phyloP scores from a whole-genome alignment of 129 eudicot species.

The Flaveria trinervia region DNA sequence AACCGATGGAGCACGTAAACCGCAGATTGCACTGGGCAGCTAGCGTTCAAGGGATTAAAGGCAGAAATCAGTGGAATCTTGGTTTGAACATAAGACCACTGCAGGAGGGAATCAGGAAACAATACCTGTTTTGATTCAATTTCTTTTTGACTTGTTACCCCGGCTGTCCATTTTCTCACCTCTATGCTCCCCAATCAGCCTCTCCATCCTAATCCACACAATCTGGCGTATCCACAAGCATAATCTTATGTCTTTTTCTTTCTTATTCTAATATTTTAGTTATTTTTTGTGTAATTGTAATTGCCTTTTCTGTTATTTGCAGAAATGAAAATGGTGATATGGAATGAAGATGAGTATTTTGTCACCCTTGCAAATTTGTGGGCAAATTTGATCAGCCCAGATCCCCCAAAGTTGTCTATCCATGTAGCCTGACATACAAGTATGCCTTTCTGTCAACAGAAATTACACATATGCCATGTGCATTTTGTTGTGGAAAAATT shows the following conservation, averaged over 20 bases:
- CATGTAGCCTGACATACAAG: constrained; percentile 40
- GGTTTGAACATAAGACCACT: neutral
- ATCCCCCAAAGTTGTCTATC: constrained; percentile 66
- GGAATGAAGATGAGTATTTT: constrained; percentile 63
- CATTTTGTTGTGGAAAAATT: neutral
- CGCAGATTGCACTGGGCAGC: too few species aligned
- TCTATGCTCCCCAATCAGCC: neutral
- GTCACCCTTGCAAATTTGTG: constrained; percentile 73
- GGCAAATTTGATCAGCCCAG: constrained; percentile 70
- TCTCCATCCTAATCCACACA: neutral
- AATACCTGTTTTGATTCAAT: neutral
- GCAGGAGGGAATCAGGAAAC: neutral
- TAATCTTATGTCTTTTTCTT: neutral
- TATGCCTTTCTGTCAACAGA: neutral
- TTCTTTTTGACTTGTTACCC: neutral
- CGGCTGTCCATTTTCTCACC: neutral
- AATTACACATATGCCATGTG: neutral
- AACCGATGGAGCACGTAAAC: too few species aligned
- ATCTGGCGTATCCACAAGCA: neutral
- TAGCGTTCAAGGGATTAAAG: too few species aligned
- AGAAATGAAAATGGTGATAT: constrained; percentile 60
- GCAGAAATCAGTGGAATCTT: neutral
- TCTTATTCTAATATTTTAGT: neutral
- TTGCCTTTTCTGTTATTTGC: constrained; percentile 16
- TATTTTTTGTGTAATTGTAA: neutral